Evolutionary conservation across 257 asterid species (phyloP).

Genomic region (Przewalskia tangutica): DNA sequence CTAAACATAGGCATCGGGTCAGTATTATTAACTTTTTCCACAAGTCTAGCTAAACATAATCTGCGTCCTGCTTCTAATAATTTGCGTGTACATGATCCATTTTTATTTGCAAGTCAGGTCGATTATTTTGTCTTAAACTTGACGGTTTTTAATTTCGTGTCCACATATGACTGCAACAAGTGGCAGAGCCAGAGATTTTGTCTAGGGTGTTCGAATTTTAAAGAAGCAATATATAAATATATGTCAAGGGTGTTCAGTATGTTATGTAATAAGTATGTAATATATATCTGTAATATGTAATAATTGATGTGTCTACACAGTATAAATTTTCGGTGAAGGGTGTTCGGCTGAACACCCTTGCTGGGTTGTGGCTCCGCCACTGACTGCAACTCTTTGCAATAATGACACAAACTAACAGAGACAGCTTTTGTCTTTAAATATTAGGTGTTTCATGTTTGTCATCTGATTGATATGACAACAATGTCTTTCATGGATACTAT

Average conservation of each 20-base stretch:
- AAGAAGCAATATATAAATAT: too few species aligned
- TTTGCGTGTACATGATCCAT: not conserved
- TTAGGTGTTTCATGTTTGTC: not conserved
- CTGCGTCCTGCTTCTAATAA: not conserved
- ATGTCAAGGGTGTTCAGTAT: too few species aligned
- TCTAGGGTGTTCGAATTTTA: too few species aligned
- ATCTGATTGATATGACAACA: not conserved
- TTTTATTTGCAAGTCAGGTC: not conserved
- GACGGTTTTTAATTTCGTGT: not conserved
- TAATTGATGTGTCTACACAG: too few species aligned
- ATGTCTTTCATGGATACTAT: not conserved
- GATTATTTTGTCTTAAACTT: not conserved
- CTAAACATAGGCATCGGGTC: slow-evolving; percentile 95
- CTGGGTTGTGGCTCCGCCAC: too few species aligned
- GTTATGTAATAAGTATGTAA: too few species aligned
- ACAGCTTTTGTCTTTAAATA: not conserved
- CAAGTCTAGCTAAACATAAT: not conserved
- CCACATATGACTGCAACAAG: not conserved
- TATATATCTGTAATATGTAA: too few species aligned
- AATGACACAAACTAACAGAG: not conserved
- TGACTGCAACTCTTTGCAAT: not conserved
- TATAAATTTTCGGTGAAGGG: too few species aligned
- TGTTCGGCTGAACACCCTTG: too few species aligned
- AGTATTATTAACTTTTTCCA: slow-evolving; percentile 18
- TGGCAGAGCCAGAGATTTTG: too few species aligned